Conservation (phyloP, 1,139 yeast genomes). For the Sugiyamaella neomexicana region DNA sequence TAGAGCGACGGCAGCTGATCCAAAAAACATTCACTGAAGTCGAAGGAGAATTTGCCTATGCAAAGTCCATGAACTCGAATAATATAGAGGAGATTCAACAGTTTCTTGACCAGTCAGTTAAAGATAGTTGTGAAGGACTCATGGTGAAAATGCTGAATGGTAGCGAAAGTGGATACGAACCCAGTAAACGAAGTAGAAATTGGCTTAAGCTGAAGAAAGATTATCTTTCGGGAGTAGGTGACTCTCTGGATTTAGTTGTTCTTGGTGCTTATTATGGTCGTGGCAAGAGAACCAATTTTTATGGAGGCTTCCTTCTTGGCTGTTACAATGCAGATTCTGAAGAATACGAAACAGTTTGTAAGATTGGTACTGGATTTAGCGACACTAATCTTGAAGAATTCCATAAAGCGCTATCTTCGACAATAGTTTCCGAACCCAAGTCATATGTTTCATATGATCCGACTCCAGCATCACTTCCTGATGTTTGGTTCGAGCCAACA, state of each 20-base stretch:
- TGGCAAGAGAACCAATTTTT: slow-evolving; percentile 92
- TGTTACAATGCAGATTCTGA: slow-evolving; percentile 88
- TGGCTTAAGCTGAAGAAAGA: slow-evolving; percentile 97
- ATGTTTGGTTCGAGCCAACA: slow-evolving; percentile 95
- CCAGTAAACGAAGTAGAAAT: slow-evolving; percentile 89
- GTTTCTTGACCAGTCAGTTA: slow-evolving; percentile 87
- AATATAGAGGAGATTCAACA: slow-evolving; percentile 71
- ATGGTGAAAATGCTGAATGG: slow-evolving; percentile 93
- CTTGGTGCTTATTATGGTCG: slow-evolving; percentile 92
- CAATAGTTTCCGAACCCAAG: slow-evolving; percentile 68
- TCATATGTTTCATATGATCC: slow-evolving; percentile 69
- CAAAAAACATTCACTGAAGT: slow-evolving; percentile 57
- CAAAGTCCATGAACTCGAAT: slow-evolving; percentile 70
- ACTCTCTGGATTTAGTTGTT: slow-evolving; percentile 89
- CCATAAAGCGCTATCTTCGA: slow-evolving; percentile 61
- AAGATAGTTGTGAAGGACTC: slow-evolving; percentile 90
- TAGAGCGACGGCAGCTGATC: slow-evolving; percentile 66
- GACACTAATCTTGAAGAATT: slow-evolving; percentile 73
- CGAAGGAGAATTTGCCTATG: slow-evolving; percentile 80
- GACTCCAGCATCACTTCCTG: slow-evolving; percentile 61
- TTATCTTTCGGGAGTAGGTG: slow-evolving; percentile 83
- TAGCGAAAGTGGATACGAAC: slow-evolving; percentile 80
- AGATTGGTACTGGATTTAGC: slow-evolving; percentile 95
- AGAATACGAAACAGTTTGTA: slow-evolving; percentile 92
- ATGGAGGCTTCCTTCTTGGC: slow-evolving; percentile 92